phyloP scores from a whole-genome alignment of 2,329 filamentous ascomycete genomes.

The Fusarium penzigii region DNA sequence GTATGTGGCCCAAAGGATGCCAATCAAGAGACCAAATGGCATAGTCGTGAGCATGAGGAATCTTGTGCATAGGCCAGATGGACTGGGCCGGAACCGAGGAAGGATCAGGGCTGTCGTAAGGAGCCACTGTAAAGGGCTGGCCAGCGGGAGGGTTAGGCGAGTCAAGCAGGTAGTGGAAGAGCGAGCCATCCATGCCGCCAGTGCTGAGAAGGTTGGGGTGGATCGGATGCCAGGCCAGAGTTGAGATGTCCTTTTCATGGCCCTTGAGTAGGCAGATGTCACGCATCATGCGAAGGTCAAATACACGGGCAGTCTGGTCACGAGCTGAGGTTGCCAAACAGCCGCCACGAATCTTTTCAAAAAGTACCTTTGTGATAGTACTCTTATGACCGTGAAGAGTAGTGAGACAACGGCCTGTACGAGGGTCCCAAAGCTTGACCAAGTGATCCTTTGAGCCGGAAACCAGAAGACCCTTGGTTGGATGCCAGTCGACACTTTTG shows the following conservation, averaged over 20 bases:
- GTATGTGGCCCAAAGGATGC: slow-evolving; percentile 94
- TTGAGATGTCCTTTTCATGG: slow-evolving; percentile 95
- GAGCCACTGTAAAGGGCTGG: slow-evolving; percentile 69
- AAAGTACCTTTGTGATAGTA: slow-evolving; percentile 88
- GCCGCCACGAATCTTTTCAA: slow-evolving; percentile 81
- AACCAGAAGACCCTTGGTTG: slow-evolving; percentile 87
- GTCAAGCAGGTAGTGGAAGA: slow-evolving; percentile 94
- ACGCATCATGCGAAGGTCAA: slow-evolving; percentile 97
- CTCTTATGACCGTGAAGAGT: slow-evolving; percentile 97
- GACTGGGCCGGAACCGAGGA: slow-evolving; percentile 79
- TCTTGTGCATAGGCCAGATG: slow-evolving; percentile 86
- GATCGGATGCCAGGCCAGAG: slow-evolving; percentile 89
- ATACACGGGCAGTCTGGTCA: slow-evolving; percentile 89
- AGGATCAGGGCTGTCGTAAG: slow-evolving; percentile 83
- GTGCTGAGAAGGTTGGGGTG: slow-evolving; percentile 88
- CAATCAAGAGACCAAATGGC: slow-evolving; percentile 98
- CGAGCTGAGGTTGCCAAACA: slow-evolving; percentile 90
- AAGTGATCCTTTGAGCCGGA: slow-evolving; percentile 97
- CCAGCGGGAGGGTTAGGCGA: slow-evolving; percentile 85
- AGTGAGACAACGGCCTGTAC: slow-evolving; percentile 84
- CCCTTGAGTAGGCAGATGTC: slow-evolving; percentile 92
- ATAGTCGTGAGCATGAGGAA: slow-evolving; percentile 88
- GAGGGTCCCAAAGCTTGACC: slow-evolving; percentile 98
- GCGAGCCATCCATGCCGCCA: slow-evolving; percentile 83
- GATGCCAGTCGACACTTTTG: slow-evolving; percentile 97